A percentile compares a stretch with the other conserved stretches of the same genome.
Evolutionary conservation across 139 green algal genomes (phyloP).

Genomic region (Chlorella sorokiniana): DNA sequence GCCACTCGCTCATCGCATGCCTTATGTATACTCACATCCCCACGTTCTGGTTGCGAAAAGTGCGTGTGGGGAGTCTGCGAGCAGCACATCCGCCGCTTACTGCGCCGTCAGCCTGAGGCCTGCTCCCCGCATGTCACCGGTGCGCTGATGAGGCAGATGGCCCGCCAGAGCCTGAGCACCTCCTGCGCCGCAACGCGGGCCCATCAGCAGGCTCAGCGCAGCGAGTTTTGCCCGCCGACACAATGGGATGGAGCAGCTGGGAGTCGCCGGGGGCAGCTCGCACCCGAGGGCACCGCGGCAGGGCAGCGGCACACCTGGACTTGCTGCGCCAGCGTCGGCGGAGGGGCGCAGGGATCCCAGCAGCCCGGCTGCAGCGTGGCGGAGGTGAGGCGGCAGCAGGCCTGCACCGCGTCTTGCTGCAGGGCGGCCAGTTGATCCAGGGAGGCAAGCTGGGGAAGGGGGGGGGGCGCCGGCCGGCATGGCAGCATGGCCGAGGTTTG

Average conservation of each 20-base stretch:
- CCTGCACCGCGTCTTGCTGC: conserved; percentile 10
- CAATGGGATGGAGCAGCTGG: neutral
- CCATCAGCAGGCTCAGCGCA: neutral
- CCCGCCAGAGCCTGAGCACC: conserved; percentile 22
- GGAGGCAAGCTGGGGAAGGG: neutral
- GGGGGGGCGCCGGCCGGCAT: too few relatives aligned
- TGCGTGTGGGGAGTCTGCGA: too few relatives aligned
- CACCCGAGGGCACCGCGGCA: neutral
- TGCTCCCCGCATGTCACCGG: neutral
- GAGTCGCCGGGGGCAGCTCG: neutral
- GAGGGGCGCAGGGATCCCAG: conserved; percentile 10
- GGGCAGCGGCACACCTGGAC: neutral
- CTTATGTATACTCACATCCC: neutral
- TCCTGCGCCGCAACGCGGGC: neutral
- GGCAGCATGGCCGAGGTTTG: too few relatives aligned
- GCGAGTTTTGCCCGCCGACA: neutral
- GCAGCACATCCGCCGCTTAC: too few relatives aligned
- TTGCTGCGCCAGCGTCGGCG: neutral
- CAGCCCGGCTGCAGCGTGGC: conserved; percentile 12
- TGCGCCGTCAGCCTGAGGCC: too few relatives aligned
- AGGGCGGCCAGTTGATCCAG: conserved; percentile 7
- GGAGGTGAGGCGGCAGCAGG: conserved; percentile 18
- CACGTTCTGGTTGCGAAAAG: neutral
- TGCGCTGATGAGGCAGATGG: conserved; percentile 20
- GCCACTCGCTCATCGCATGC: neutral